A percentile compares a stretch with the other conserved stretches of the same genome.
These are phyloP conservation scores for Forsythia suspensa DNA, from an alignment of 257 asterid species.

Conservation along the genomic window DNA sequence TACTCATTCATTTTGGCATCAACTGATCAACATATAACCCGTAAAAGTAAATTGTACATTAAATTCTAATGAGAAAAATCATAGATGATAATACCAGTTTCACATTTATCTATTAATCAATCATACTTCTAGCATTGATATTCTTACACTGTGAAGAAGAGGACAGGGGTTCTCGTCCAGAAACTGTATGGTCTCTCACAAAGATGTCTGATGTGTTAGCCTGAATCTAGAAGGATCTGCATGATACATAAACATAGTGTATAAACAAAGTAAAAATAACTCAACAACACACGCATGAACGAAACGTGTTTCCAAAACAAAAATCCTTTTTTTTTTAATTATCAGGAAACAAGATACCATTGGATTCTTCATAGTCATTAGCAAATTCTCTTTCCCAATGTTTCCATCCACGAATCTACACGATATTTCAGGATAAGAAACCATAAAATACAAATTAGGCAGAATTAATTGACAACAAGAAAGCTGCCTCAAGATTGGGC, in stretches of 20 bases:
- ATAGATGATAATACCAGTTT: neutral
- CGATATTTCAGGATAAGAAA: neutral
- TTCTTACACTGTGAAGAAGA: constrained; percentile 78
- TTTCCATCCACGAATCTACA: constrained; percentile 93
- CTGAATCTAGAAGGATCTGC: constrained; percentile 83
- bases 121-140: neutral
- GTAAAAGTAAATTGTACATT: too few relatives aligned
- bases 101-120: neutral
- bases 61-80: too few relatives aligned
- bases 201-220: constrained; percentile 92
- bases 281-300: neutral
- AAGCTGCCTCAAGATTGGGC: neutral
- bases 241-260: neutral
- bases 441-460: neutral
- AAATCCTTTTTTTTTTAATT: neutral
- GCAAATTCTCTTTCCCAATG: constrained; percentile 67
- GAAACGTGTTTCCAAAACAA: neutral
- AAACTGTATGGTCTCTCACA: constrained; percentile 75
- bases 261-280: neutral
- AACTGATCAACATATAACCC: too few relatives aligned
- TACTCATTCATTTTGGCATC: too few relatives aligned
- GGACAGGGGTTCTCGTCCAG: constrained; percentile 61
- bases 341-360: constrained; percentile 35
- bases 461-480: neutral
- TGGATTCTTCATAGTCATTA: constrained; percentile 37